Percentiles rank a stretch among this genome's conserved stretches.
These are phyloP conservation scores for Rhodosporidiobolus sp. DNA, from an alignment of 768 basidiomycete species.

Conservation along the genomic window DNA sequence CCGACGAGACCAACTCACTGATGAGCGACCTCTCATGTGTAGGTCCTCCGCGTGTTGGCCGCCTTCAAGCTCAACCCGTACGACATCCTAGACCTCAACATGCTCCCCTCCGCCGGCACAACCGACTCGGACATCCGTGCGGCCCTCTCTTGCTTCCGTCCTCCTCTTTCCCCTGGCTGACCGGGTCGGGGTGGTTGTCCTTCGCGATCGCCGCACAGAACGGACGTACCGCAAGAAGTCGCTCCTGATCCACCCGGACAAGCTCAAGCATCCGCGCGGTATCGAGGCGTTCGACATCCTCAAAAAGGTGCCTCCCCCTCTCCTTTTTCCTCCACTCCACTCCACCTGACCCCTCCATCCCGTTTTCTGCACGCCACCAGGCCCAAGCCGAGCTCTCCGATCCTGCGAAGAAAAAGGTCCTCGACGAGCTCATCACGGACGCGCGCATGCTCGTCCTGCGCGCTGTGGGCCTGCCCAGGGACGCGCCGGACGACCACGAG, in stretches of 20 bases:
- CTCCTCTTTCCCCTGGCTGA: conserved; percentile 37
- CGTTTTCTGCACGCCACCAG: no score
- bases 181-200: no score
- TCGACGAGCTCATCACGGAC: conserved; percentile 64
- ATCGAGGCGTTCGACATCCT: conserved; percentile 90
- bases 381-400: conserved; percentile 72
- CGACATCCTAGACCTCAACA: conserved; percentile 80
- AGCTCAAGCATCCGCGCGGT: conserved; percentile 64
- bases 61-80: conserved; percentile 98
- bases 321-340: background rate
- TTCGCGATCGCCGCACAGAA: background rate
- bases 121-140: conserved; percentile 65
- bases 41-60: conserved; percentile 66
- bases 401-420: conserved; percentile 47
- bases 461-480: conserved; percentile 60
- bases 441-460: conserved; percentile 65
- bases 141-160: background rate
- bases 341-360: background rate
- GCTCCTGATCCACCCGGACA: conserved; percentile 91
- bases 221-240: conserved; percentile 51
- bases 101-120: conserved; percentile 52
- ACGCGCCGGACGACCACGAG: conserved; percentile 61
- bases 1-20: background rate
- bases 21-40: background rate
- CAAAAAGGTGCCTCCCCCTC: conserved; percentile 66